Conservation (phyloP, 768 basidiomycete genomes). For the Russula sp. region DNA sequence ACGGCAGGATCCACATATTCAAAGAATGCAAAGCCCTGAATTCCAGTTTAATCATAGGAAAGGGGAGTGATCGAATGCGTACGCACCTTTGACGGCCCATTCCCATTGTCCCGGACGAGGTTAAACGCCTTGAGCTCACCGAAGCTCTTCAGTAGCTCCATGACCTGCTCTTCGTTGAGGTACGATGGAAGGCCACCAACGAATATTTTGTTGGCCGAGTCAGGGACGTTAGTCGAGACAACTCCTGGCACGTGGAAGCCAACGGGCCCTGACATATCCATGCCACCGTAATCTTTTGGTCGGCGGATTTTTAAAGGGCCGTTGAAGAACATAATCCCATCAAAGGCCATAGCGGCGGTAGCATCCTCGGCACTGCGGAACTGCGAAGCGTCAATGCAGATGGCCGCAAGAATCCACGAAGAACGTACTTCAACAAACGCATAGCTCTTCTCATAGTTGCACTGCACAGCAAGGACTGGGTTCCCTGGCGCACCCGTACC, state of each 20-base stretch:
- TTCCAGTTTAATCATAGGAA: not conserved
- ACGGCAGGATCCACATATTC: slow-evolving; percentile 88
- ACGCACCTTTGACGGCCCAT: slow-evolving; percentile 77
- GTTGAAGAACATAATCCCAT: slow-evolving; percentile 93
- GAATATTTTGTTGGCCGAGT: slow-evolving; percentile 97
- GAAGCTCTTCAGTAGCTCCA: slow-evolving; percentile 95
- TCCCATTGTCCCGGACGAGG: slow-evolving; percentile 89
- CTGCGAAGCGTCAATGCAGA: slow-evolving; percentile 34
- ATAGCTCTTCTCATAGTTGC: slow-evolving; percentile 98
- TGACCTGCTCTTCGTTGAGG: slow-evolving; percentile 96
- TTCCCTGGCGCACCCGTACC: slow-evolving; percentile 81
- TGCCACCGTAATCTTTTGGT: slow-evolving; percentile 94
- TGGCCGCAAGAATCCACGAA: slow-evolving; percentile 13
- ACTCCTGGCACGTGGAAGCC: slow-evolving; percentile 87
- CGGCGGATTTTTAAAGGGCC: slow-evolving; percentile 93
- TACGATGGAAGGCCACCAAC: slow-evolving; percentile 94
- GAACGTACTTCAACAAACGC: slow-evolving; percentile 88
- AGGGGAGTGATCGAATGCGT: not conserved
- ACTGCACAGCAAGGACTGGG: slow-evolving; percentile 87
- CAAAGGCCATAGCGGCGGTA: slow-evolving; percentile 93
- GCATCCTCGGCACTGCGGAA: slow-evolving; percentile 97
- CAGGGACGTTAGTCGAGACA: slow-evolving; percentile 94
- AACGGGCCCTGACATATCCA: slow-evolving; percentile 40
- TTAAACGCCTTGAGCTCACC: slow-evolving; percentile 98
- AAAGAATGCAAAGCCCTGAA: slow-evolving; percentile 96